A percentile compares a stretch with the other conserved stretches of the same genome.
Conservation (phyloP, 2,329 filamentous ascomycete species). For the Fonsecaea pedrosoi region DNA sequence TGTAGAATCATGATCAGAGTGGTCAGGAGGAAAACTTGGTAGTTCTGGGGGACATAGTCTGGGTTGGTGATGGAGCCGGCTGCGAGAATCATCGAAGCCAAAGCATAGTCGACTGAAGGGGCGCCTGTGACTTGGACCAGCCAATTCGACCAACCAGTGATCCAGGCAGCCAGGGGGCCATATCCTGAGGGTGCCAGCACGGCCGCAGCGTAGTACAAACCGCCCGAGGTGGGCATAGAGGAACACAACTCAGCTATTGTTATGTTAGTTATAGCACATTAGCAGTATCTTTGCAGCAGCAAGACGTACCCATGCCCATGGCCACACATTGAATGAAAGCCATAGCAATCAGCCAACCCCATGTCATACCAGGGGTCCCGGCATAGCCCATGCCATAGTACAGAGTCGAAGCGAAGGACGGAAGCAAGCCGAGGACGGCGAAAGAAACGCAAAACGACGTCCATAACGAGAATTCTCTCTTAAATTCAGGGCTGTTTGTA, state of each 20-base stretch:
- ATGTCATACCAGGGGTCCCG: conserved; percentile 69
- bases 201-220: conserved; percentile 75
- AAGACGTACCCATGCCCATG: conserved; percentile 59
- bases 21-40: conserved; percentile 73
- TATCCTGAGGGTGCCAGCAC: conserved; percentile 71
- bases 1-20: conserved; percentile 72
- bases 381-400: conserved; percentile 72
- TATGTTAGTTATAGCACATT: conserved; percentile 43
- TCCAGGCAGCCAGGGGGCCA: conserved; percentile 71
- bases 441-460: conserved; percentile 78
- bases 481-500: conserved; percentile 65
- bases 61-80: conserved; percentile 72
- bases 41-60: conserved; percentile 67
- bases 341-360: conserved; percentile 78
- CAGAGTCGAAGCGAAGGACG: conserved; percentile 73
- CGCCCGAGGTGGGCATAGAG: conserved; percentile 74
- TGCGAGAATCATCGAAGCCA: conserved; percentile 74
- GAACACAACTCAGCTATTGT: conserved; percentile 70
- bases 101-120: conserved; percentile 70
- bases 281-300: neutral
- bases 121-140: conserved; percentile 70
- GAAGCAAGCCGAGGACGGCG: conserved; percentile 73
- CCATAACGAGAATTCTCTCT: conserved; percentile 75
- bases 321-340: conserved; percentile 74
- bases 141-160: conserved; percentile 76